Percentiles rank a stretch among this genome's conserved stretches.
phyloP scores from a whole-genome alignment of 2,329 filamentous ascomycete genomes.

The Fusarium newnesense region DNA sequence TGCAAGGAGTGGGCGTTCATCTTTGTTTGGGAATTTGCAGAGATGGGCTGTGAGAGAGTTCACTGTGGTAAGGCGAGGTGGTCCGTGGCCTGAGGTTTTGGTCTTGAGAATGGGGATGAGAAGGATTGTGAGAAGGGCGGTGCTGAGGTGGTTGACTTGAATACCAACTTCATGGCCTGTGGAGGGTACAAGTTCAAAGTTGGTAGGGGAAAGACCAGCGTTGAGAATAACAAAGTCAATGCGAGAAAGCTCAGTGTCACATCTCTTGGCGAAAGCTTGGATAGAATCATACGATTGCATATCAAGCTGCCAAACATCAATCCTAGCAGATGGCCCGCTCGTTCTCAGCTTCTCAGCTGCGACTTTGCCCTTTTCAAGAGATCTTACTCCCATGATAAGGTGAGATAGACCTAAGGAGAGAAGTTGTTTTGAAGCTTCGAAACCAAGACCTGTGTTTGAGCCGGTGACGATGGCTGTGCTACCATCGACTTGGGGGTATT shows the following conservation, averaged over 20 bases:
- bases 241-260: slow-evolving; percentile 14
- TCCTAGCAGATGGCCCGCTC: slow-evolving; percentile 3
- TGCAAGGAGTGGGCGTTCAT: slow-evolving; percentile 40
- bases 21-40: slow-evolving; percentile 42
- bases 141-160: slow-evolving; percentile 50
- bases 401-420: slow-evolving; percentile 30
- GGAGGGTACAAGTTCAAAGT: slow-evolving; percentile 24
- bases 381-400: slow-evolving; percentile 32
- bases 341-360: slow-evolving; percentile 18
- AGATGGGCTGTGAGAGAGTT: slow-evolving; percentile 44
- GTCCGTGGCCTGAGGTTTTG: slow-evolving; percentile 2
- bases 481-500: slow-evolving; percentile 21
- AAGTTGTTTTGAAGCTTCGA: slow-evolving; percentile 40
- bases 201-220: slow-evolving; percentile 41
- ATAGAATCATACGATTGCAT: slow-evolving; percentile 43
- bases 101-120: slow-evolving; percentile 39
- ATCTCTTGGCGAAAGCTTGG: slow-evolving; percentile 27
- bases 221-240: slow-evolving; percentile 49
- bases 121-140: slow-evolving; percentile 43
- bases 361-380: slow-evolving; percentile 21
- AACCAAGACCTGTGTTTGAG: slow-evolving; percentile 42
- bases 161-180: slow-evolving; percentile 47
- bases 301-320: slow-evolving; percentile 42
- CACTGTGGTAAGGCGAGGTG: slow-evolving; percentile 44
- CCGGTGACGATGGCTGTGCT: slow-evolving; percentile 40